These are phyloP conservation scores for Trichomonas gallinae DNA, from an alignment of 208 protist genomes.

Conservation along the genomic window DNA sequence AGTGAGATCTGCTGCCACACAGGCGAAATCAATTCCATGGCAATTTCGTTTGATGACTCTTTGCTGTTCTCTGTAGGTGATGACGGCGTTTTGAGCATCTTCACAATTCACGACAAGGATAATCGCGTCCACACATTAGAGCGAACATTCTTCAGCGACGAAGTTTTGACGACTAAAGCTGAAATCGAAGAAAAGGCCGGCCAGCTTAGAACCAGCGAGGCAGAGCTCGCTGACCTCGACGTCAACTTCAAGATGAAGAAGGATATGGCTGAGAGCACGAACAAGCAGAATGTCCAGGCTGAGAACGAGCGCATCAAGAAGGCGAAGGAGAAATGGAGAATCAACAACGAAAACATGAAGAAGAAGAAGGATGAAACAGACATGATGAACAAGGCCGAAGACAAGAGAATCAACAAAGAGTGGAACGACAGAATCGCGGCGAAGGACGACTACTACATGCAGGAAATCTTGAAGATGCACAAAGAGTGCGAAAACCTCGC, in stretches of 20 bases:
- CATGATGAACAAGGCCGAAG: neutral
- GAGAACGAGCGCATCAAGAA: neutral
- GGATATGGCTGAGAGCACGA: neutral
- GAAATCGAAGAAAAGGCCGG: conserved; percentile 18
- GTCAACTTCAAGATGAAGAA: conserved; percentile 14
- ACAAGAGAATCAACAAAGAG: neutral
- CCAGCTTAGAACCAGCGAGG: neutral
- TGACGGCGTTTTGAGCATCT: conserved; percentile 43
- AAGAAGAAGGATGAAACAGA: conserved; percentile 19
- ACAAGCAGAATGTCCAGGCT: neutral
- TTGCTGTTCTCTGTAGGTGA: conserved; percentile 74
- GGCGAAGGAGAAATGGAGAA: neutral
- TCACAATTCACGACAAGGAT: neutral
- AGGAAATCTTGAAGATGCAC: neutral
- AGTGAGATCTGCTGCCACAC: neutral
- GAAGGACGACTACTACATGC: neutral
- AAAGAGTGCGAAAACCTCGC: neutral
- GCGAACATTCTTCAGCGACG: neutral
- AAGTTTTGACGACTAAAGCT: neutral
- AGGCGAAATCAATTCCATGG: conserved; percentile 55
- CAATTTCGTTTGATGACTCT: conserved; percentile 66
- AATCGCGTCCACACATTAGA: neutral
- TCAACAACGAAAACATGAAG: conserved; percentile 12
- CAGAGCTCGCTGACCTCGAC: neutral
- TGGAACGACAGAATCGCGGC: neutral